Evolutionary conservation across 164 flowering plant species (phyloP), one percentile per base, ranked within the genome.

Genomic region (Aristolochia fimbriata): DNA sequence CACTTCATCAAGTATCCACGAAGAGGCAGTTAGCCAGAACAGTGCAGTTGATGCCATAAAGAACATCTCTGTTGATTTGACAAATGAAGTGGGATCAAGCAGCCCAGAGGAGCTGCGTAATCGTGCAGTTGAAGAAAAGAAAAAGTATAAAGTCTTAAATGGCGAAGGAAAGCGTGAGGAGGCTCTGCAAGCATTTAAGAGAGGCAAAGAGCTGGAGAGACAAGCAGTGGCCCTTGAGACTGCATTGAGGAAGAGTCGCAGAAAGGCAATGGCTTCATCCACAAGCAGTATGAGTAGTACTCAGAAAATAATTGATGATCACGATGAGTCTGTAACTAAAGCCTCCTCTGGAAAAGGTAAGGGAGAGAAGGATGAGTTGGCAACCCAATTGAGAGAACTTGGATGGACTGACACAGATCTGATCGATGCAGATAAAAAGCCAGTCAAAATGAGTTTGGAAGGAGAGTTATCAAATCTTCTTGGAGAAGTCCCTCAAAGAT

Each of bases 161-260:
- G 92, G 84, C 21, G 87, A 88, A 71, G 91, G 92, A 55, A 90
- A 90, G 62, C 50, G 91, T 56, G 94, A 72, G 46, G 95, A 93
- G 78, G 96, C 99, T 57, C 65, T 93, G 46, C 80, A 63, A 71
- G 94, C 99, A 25, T 93, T 86, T 66, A 93, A 90, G 76, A 78
- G 85, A 62, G 91, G 94, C 24, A 93, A 90, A 70, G 97, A 93
- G 66, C 91, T 93, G 48, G 98, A 93, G 72, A 82, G 98, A 72
- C 83, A 93, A 75, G 97, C 98, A 63, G 87, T 65, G 19, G 90
- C 97, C 13, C 68, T 88, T 70, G 97, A 93, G 61, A 33, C 82
- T 47, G 59, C 72, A 56, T 56, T 82, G 47, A 76, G 91, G 72
- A 93, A 80, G 78, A 83, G 60, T 41, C 86, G 81, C 41, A 87